Evolutionary conservation across 129 eudicot genomes (phyloP).

Genomic region (Sambucus nigra): DNA sequence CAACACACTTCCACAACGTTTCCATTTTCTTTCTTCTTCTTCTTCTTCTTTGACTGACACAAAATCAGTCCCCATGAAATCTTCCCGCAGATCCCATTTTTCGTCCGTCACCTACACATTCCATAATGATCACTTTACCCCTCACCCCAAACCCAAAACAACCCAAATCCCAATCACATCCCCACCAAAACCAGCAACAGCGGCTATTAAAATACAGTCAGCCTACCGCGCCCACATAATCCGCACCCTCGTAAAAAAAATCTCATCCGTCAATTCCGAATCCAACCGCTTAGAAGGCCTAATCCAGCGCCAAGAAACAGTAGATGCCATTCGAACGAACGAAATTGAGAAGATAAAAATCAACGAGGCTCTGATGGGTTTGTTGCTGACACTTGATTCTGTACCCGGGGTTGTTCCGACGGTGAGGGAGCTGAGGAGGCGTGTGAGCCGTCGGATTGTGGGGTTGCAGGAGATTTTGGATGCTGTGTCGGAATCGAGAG

Average conservation of each 20-base stretch:
- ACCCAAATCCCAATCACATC: conserved; percentile 34
- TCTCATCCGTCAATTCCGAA: conserved; percentile 44
- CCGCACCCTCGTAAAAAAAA: conserved; percentile 43
- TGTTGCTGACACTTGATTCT: conserved; percentile 52
- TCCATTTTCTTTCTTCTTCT: background rate
- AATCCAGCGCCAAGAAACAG: conserved; percentile 84
- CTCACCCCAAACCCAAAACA: conserved; percentile 15
- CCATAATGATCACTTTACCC: conserved; percentile 20
- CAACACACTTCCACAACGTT: conserved; percentile 3
- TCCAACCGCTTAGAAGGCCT: conserved; percentile 46
- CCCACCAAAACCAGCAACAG: conserved; percentile 19
- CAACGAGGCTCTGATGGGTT: conserved; percentile 63
- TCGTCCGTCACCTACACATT: conserved; percentile 24
- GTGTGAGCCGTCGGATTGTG: conserved; percentile 74
- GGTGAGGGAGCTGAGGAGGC: conserved; percentile 67
- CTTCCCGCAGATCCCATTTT: conserved; percentile 15
- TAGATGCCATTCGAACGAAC: conserved; percentile 56
- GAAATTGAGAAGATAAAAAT: conserved; percentile 48
- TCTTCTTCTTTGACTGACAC: conserved; percentile 1
- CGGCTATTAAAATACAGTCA: conserved; percentile 75
- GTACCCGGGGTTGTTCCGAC: conserved; percentile 71
- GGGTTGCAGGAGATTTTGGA: conserved; percentile 87
- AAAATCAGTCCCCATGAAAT: conserved; percentile 12
- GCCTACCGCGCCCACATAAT: conserved; percentile 51
- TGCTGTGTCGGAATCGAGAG: conserved; percentile 35